Base-by-base conservation (phyloP, 352 stramenopile genomes). In the Globisporangium orthogonon region DNA sequence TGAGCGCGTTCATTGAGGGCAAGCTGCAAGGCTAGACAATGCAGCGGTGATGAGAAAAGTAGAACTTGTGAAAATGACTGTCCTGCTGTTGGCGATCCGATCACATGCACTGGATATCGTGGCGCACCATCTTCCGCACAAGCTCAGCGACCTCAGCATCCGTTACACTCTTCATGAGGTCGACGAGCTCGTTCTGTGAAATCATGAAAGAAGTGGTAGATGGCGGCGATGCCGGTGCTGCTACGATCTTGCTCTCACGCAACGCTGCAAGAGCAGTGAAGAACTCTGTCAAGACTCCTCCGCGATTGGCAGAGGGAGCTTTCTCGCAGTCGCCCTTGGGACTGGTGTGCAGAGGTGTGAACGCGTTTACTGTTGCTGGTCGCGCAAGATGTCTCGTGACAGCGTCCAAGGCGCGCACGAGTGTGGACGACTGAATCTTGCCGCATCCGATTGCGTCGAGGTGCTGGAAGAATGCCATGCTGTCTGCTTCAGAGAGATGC, bases 71-170 rank as follows among this genome's bases (percentile, higher is more conserved):
- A 11, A 30, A 7, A 15, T 48, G 43, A 10, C 41, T 23, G 9
- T 14, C 14, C 28, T 28, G 29, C 31, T 10, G 15, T 2, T 43
- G 29, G 7, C 10, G 7, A n/a, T 29, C 29, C 15, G 14, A 11
- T 41, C 71, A 86, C 50, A 89, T 78, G 63, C 73, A 84, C 52
- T 86, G 71, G 44, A 89, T 73, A 13, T 83, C 61, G 55, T 83
- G 75, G 17, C 57, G 71, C 0, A 58, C 66, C 40, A 78, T 65
- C 62, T 84, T 83, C n/a, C 73, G 73, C 14, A 83, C 63, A 6
- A 87, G 53, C 11, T 79, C 65, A 28, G 78, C 58, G 31, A 86
- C 59, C 1, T 53, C 47, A 2, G 65, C 59, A 37, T 85, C 67
- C 0, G 44, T 66, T 41, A 83, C 59, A 40, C 62, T 67, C 31